Evolutionary conservation across 78 protist species (phyloP), one percentile per base, ranked within the genome.

Genomic region (Dictyostelium purpureum): DNA sequence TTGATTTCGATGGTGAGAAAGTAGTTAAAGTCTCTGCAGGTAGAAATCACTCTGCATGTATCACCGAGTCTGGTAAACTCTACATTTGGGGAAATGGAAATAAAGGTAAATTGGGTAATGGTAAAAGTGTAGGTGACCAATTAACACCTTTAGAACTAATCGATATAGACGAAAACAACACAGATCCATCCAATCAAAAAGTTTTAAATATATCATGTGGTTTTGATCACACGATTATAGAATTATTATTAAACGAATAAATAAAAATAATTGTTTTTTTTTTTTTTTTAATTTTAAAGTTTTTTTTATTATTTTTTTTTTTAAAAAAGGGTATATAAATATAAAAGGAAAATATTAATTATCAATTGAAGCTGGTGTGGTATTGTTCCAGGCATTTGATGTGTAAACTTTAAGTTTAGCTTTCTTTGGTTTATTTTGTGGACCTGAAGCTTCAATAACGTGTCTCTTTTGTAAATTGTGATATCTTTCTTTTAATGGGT

Each of bases 401-500:
- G 75, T 67, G 28, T 67, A 67, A 38, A 67, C 49, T 67, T 67
- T 67, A 21, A 19, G 31, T 19, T 4, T 12, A 2, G 75, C 35
- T 67, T 38, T 40, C 24, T 35, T 67, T 67, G 49, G 33, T 67
- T 38, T 67, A 19, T 26, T 42, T 80, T 74, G 59, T 14, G 71
- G 65, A 51, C 89, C 89, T n/a, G 37, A n/a, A 33, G 54, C 77
- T 51, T 80, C 89, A 47, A 82, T 74, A 42, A 82, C 24, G 31
- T 54, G 56, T 82, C 90, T 82, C 79, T 82, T 67, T 82, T 82
- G 90, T 12, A 82, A 65, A 70, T 57, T 82, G 14, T 26, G 33
- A 28, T 54, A 82, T 70, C 90, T 67, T 18, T 82, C 90, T 70
- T 56, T 40, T 5, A 82, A 40, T 70, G 79, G 79, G 54, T 70